Base-by-base conservation (phyloP, 768 basidiomycete genomes). In the Collybia nuda region DNA sequence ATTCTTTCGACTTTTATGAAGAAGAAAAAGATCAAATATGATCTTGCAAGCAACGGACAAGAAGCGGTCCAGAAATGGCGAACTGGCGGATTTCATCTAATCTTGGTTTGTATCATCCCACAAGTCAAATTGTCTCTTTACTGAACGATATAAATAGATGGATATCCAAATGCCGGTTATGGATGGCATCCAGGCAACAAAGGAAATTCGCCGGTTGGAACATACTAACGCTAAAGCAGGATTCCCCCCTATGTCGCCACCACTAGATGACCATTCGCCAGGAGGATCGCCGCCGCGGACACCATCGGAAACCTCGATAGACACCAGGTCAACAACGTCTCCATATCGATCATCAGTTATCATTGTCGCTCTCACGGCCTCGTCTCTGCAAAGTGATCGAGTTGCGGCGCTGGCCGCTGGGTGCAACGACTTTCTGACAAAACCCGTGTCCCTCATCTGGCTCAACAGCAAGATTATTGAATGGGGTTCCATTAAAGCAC, bases 151-250 rank as follows among this genome's bases (percentile, higher is more conserved):
- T 28, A 23, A 52, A 3, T 57, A 98, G 96, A 99, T 99, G 97
- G 97, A 99, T 73, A 98, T 99, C 47, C 96, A 98, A 70, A 94
- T 99, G 83, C 97, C 97, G 7, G 86, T 98, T 58, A 98, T 97
- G 90, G 93, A 96, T 68, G 97, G 97, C 28, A 97, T 98, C 43
- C 84, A 92, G 64, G 97, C 97, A 6, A 99, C 97, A 3, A 94
- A 93, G 60, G 91, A 95, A 66, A 99, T 99, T 51, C 80, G 97
- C 45, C 81, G 85, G 47, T 68, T 95, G 38, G 96, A 98, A 64
- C 87, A 84, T 59, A 53, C 68, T 32, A 83, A 79, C 52, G 80
- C 83, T 44, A 73, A 80, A 41, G 81, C 84, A 40, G 86, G 84
- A 6, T 87, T 80, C 59, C 85, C 82, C 38, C 85, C 87, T 8